Evolutionary conservation across 129 eudicot genomes (phyloP).

Genomic region (Apium graveolens): DNA sequence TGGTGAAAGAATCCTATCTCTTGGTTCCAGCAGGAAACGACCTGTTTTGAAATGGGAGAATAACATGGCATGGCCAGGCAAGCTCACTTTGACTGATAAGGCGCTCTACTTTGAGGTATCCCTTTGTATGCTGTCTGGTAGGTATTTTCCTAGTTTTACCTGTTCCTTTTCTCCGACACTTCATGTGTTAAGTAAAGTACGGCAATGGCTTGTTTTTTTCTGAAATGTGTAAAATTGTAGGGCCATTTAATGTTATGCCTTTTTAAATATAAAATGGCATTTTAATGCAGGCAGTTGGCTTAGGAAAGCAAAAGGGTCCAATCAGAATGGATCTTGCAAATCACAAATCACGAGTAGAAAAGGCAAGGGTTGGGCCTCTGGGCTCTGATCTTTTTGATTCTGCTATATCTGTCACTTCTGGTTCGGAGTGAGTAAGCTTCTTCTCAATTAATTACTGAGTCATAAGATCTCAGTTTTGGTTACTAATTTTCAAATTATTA

Average conservation of each 20-base stretch:
- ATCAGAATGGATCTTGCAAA: slow-evolving; percentile 73
- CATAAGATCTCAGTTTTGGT: not conserved
- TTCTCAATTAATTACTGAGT: not conserved
- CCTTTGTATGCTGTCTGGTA: not conserved
- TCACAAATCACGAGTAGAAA: slow-evolving; percentile 51
- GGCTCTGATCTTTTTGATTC: slow-evolving; percentile 87
- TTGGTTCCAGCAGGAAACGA: slow-evolving; percentile 78
- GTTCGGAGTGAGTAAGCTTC: slow-evolving; percentile 95
- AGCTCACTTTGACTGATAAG: slow-evolving; percentile 66
- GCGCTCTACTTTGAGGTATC: slow-evolving; percentile 95
- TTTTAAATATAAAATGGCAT: not conserved
- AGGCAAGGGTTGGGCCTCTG: slow-evolving; percentile 81
- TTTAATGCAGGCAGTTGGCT: slow-evolving; percentile 53
- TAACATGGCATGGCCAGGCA: slow-evolving; percentile 98
- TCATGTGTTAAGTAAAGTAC: not conserved
- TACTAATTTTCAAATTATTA: not conserved
- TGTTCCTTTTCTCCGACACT: not conserved
- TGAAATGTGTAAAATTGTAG: not conserved
- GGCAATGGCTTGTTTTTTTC: not conserved
- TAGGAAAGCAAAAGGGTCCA: slow-evolving; percentile 35
- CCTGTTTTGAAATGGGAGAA: slow-evolving; percentile 92
- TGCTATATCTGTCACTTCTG: slow-evolving; percentile 76
- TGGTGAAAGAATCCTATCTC: slow-evolving; percentile 56
- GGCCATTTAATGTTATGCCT: not conserved
- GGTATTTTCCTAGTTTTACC: not conserved